Conservation (phyloP, 371 early-diverging fungal species). For the Dichotomocladium elegans region DNA sequence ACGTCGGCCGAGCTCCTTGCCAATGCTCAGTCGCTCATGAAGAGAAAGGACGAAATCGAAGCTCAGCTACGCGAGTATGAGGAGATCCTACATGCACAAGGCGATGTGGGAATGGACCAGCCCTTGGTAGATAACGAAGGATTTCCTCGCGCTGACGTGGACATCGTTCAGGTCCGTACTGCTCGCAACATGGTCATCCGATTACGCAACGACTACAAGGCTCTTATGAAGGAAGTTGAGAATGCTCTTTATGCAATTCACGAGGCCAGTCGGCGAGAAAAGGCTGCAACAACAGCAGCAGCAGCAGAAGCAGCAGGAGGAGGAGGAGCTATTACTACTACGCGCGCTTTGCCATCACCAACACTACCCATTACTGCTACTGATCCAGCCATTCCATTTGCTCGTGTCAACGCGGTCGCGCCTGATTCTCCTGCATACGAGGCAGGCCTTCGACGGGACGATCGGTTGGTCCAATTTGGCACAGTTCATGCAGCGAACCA, state of each 20-base stretch:
- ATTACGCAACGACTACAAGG: conserved; percentile 68
- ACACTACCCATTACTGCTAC: conserved; percentile 4
- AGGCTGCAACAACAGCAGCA: conserved; percentile 9
- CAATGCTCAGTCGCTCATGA: conserved; percentile 55
- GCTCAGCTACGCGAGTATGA: conserved; percentile 52
- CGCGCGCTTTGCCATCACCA: conserved; percentile 9
- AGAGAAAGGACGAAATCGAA: conserved; percentile 60
- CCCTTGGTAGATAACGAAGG: conserved; percentile 75
- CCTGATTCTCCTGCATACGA: conserved; percentile 75
- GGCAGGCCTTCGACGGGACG: conserved; percentile 63
- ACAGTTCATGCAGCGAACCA: conserved; percentile 43
- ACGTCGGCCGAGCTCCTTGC: conserved; percentile 21
- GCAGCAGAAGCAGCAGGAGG: background rate
- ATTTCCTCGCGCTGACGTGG: conserved; percentile 86
- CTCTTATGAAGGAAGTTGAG: conserved; percentile 69
- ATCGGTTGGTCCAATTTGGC: conserved; percentile 66
- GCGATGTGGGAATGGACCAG: conserved; percentile 69
- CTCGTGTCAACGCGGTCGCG: conserved; percentile 76
- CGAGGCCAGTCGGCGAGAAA: conserved; percentile 21
- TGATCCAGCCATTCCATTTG: conserved; percentile 53
- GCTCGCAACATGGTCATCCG: conserved; percentile 64
- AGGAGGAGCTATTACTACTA: too few relatives aligned
- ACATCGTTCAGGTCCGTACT: conserved; percentile 61
- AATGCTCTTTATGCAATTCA: conserved; percentile 65
- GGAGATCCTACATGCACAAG: conserved; percentile 51